Evolutionary conservation across 768 basidiomycete genomes (phyloP), one percentile per base, ranked within the genome.

Genomic region (Boletus vermiculosoides): DNA sequence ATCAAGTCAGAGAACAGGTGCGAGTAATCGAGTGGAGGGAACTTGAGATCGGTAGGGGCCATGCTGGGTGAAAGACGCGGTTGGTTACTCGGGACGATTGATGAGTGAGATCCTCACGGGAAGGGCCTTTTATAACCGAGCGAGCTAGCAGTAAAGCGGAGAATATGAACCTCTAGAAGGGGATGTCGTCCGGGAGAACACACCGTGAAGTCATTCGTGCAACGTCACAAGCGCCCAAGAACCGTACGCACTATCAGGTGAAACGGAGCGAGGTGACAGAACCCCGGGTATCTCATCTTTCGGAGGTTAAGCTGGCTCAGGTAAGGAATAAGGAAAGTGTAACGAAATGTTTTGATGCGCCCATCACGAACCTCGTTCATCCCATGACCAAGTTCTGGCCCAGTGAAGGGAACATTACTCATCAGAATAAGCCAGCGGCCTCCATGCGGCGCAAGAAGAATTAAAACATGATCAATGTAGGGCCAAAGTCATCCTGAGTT

Each of bases 1-100:
- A 69, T 20, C 46, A 70, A 20, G 31, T 68, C 71, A 13, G 71
- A 40, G n/a, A 73, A 45, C 5, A 68, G 25, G 8, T 59, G 52
- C 1, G 70, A 65, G 15, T 44, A 37, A 45, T 69, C 67, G 3
- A 71, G 61, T 39, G 70, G 63, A 31, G 71, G 67, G n/a, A 54
- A 54, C 12, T 48, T 3, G 36, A 55, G 36, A 40, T 5, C 10
- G 5, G 16, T 2, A 23, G 55, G 16, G 1, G 37, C 39, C 64
- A 65, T 64, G 44, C 4, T 22, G 28, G 45, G 12, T 12, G 42
- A 46, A 42, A 28, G 50, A 30, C n/a, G 11, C 5, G 18, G 16
- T 2, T n/a, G 22, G 34, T 40, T 47, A 11, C 30, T 56, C 49
- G 48, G 28, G 50, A 9, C 42, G 45, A 20, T 39, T 42, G 50